Evolutionary conservation across 805 yeast species (phyloP).

Genomic region (Hanseniaspora occidentalis): DNA sequence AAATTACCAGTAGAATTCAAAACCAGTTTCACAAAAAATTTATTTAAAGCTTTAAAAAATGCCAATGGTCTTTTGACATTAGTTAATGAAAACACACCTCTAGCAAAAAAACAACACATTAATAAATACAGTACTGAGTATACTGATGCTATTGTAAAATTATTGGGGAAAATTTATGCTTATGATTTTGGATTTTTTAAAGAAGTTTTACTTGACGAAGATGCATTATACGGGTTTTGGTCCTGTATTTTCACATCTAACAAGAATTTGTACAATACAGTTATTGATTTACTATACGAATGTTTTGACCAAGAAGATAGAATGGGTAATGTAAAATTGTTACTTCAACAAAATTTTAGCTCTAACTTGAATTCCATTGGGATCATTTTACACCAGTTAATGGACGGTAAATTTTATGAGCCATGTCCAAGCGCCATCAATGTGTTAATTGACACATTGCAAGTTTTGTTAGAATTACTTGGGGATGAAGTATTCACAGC

Average conservation of each 20-base stretch:
- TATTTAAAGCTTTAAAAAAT: constrained; percentile 20
- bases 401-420: constrained; percentile 40
- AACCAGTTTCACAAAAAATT: constrained; percentile 9
- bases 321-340: constrained; percentile 49
- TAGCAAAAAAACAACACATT: constrained; percentile 16
- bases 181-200: constrained; percentile 15
- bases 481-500: constrained; percentile 52
- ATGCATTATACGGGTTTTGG: constrained; percentile 55
- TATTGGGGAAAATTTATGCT: constrained; percentile 8
- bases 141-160: constrained; percentile 13
- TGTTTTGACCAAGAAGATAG: constrained; percentile 73
- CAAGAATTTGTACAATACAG: constrained; percentile 46
- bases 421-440: constrained; percentile 68
- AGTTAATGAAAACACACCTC: constrained; percentile 13
- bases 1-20: background rate
- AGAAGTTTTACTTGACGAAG: constrained; percentile 28
- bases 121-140: constrained; percentile 1
- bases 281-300: constrained; percentile 61
- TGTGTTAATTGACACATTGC: constrained; percentile 60
- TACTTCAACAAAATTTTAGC: constrained; percentile 30
- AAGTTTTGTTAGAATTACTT: constrained; percentile 31
- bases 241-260: constrained; percentile 58
- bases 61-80: constrained; percentile 22
- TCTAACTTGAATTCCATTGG: constrained; percentile 38
- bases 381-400: constrained; percentile 32